These are phyloP conservation scores for Hanseniaspora clermontiae DNA, from an alignment of 805 yeast species.

Conservation along the genomic window DNA sequence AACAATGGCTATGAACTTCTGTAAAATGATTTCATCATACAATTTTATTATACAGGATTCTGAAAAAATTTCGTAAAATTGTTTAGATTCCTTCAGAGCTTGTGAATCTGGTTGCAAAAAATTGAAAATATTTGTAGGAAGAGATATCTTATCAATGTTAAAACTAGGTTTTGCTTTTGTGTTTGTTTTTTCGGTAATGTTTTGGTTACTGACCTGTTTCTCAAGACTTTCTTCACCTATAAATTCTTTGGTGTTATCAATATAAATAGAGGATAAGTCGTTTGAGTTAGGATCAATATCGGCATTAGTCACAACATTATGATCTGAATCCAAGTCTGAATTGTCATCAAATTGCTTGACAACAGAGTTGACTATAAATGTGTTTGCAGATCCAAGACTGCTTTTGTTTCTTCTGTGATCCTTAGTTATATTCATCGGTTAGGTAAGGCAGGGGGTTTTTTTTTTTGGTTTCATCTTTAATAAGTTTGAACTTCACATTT, in stretches of 20 bases:
- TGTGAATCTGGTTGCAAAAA: slow-evolving; percentile 14
- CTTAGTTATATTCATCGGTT: background rate
- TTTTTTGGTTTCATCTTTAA: background rate
- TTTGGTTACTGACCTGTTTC: background rate
- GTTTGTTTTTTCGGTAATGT: background rate
- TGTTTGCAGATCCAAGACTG: slow-evolving; percentile 5
- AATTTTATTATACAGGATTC: slow-evolving; percentile 43
- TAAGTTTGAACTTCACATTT: background rate
- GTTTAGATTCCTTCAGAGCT: slow-evolving; percentile 30
- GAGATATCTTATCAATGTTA: slow-evolving; percentile 10
- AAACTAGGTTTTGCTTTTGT: slow-evolving; percentile 13
- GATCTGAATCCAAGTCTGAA: background rate
- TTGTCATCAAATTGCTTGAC: slow-evolving; percentile 9
- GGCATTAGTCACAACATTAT: background rate
- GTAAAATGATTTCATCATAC: slow-evolving; percentile 34
- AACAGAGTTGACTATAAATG: slow-evolving; percentile 11
- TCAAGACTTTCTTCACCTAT: background rate
- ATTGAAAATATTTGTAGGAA: slow-evolving; percentile 16
- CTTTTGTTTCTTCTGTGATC: slow-evolving; percentile 9
- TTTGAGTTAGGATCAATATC: background rate
- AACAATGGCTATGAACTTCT: slow-evolving; percentile 37
- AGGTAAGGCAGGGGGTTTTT: background rate
- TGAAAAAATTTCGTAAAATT: slow-evolving; percentile 29
- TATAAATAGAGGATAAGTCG: background rate
- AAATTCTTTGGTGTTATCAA: background rate